phyloP scores from a whole-genome alignment of 805 yeast species.

The Candida ulmi region DNA sequence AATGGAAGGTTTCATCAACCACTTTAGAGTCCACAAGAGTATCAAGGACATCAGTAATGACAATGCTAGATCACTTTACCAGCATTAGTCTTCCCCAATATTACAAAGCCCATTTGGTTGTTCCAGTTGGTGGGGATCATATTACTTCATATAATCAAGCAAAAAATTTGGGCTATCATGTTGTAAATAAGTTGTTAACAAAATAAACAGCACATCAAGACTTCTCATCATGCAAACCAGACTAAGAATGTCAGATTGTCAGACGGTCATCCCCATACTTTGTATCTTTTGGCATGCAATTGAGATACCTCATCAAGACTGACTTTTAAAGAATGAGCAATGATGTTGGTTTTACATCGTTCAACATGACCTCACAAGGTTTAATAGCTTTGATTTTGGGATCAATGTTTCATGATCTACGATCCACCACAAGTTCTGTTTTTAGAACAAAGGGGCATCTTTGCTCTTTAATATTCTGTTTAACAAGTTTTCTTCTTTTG shows the following conservation, averaged over 20 bases:
- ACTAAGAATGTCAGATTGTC: constrained; percentile 37
- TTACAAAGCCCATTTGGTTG: no score
- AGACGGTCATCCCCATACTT: constrained; percentile 42
- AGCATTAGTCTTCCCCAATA: no score
- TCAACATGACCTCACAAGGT: constrained; percentile 36
- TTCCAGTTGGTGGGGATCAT: constrained; percentile 40
- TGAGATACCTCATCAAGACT: constrained; percentile 37
- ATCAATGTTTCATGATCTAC: constrained; percentile 49
- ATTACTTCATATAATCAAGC: constrained; percentile 24
- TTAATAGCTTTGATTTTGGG: constrained; percentile 48
- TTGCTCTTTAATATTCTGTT: constrained; percentile 59
- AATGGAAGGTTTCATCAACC: no score
- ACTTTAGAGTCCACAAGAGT: constrained; percentile 49
- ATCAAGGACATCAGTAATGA: constrained; percentile 43
- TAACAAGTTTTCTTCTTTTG: constrained; percentile 50
- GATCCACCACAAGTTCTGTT: constrained; percentile 35
- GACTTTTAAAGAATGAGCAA: constrained; percentile 41
- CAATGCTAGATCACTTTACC: no score
- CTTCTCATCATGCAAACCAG: constrained; percentile 43
- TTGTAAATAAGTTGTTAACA: constrained; percentile 10
- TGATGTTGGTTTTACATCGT: constrained; percentile 39
- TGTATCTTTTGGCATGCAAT: constrained; percentile 46
- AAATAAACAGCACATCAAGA: constrained; percentile 24
- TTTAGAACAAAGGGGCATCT: constrained; percentile 51
- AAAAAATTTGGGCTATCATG: no score